Conservation (phyloP, 306 rosid genomes). For the Vigna reflexopilosa region DNA sequence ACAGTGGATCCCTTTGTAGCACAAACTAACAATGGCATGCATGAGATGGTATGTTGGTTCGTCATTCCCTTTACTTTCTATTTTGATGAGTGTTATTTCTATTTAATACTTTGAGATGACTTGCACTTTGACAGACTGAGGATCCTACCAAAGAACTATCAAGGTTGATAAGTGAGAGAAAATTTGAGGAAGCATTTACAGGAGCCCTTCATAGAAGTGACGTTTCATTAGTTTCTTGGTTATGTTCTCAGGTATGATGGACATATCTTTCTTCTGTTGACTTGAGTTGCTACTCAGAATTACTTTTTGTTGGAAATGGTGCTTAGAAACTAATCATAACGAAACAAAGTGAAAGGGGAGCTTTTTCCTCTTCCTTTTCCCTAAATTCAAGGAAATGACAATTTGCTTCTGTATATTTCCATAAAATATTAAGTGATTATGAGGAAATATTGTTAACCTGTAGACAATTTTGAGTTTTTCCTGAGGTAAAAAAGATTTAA, state of each 20-base stretch:
- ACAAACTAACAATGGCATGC: constrained; percentile 66
- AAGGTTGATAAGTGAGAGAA: constrained; percentile 64
- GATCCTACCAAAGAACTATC: constrained; percentile 76
- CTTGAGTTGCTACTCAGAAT: constrained; percentile 14
- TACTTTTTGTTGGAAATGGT: constrained; percentile 32
- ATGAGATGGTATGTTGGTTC: constrained; percentile 59
- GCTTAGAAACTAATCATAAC: constrained; percentile 17
- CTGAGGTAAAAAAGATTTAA: background rate
- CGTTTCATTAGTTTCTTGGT: constrained; percentile 74
- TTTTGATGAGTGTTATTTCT: constrained; percentile 20
- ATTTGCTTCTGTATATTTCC: background rate
- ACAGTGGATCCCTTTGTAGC: constrained; percentile 54
- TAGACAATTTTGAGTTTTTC: background rate
- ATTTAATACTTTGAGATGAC: constrained; percentile 26
- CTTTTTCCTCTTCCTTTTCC: background rate
- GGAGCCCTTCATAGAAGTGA: constrained; percentile 72
- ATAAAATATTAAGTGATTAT: constrained; percentile 5
- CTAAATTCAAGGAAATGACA: background rate
- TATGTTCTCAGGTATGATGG: constrained; percentile 74
- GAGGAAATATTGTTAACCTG: background rate
- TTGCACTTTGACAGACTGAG: constrained; percentile 53
- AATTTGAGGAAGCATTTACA: constrained; percentile 74
- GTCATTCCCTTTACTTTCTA: constrained; percentile 31
- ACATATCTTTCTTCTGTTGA: constrained; percentile 2
- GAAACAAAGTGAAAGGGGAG: constrained; percentile 18